A percentile compares a stretch with the other conserved stretches of the same genome.
phyloP scores from a whole-genome alignment of 1,284 basidiomycete genomes.

The Omphalotus olearius region DNA sequence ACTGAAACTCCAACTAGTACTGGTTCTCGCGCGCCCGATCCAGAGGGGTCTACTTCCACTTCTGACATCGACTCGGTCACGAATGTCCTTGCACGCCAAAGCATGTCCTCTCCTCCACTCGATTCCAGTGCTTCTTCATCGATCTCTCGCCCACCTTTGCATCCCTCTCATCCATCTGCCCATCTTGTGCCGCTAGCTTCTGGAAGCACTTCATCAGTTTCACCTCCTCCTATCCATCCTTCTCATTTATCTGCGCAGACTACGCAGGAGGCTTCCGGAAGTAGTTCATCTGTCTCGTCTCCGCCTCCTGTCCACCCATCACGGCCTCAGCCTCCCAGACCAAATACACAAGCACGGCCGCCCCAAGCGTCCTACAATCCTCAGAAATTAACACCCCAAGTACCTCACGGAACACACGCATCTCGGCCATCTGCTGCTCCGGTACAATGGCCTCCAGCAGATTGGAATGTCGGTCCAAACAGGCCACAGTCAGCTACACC shows the following conservation, averaged over 20 bases:
- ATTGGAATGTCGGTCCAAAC: conserved; percentile 29
- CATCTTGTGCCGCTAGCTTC: background rate
- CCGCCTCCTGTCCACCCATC: conserved; percentile 22
- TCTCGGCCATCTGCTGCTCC: conserved; percentile 20
- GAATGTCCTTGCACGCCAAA: conserved; percentile 28
- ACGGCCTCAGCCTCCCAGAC: conserved; percentile 15
- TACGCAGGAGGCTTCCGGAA: background rate
- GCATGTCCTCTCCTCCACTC: conserved; percentile 21
- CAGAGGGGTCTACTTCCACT: conserved; percentile 12
- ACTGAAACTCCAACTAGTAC: background rate
- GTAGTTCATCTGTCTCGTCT: conserved; percentile 7
- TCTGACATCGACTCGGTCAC: conserved; percentile 24
- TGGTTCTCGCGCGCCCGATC: background rate
- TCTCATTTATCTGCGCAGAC: conserved; percentile 6
- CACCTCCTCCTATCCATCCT: conserved; percentile 22
- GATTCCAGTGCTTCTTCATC: conserved; percentile 2
- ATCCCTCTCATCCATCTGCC: conserved; percentile 8
- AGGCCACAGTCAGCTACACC: background rate
- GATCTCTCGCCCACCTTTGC: conserved; percentile 12
- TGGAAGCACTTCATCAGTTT: conserved; percentile 1
- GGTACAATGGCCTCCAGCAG: conserved; percentile 43
- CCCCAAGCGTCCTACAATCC: conserved; percentile 9
- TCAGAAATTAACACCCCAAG: conserved; percentile 2
- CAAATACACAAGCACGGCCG: conserved; percentile 15
- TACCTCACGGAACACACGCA: conserved; percentile 18